A percentile compares a stretch with the other conserved stretches of the same genome.
phyloP scores from a whole-genome alignment of 768 basidiomycete genomes.

The Rhizopogon salebrosus region DNA sequence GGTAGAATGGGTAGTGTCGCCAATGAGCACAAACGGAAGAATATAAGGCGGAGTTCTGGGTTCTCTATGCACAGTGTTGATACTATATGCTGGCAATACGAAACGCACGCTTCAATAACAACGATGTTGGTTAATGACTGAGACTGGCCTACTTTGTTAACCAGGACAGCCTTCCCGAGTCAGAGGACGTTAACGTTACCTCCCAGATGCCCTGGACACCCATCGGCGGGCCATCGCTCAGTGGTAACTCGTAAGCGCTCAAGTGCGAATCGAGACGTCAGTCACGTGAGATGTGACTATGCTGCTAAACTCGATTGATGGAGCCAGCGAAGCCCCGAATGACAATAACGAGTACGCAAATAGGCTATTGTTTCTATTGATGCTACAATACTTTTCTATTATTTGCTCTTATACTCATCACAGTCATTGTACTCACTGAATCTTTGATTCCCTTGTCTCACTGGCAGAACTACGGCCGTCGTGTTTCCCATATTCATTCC shows the following conservation, averaged over 20 bases:
- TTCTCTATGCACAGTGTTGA: slow-evolving; percentile 30
- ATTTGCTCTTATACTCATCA: too few species aligned
- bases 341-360: too few species aligned
- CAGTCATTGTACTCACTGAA: too few species aligned
- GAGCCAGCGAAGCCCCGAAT: too few species aligned
- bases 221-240: too few species aligned
- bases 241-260: background rate
- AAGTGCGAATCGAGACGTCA: too few species aligned
- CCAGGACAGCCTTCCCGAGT: too few species aligned
- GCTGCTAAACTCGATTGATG: too few species aligned
- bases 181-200: slow-evolving; percentile 3
- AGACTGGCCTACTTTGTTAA: slow-evolving; percentile 32
- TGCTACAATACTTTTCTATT: too few species aligned
- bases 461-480: background rate
- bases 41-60: slow-evolving; percentile 37
- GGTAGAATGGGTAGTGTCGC: slow-evolving; percentile 34
- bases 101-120: slow-evolving; percentile 32
- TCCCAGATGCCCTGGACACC: slow-evolving; percentile 22
- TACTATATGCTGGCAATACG: slow-evolving; percentile 34
- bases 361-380: too few species aligned
- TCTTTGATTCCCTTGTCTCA: background rate
- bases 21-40: slow-evolving; percentile 35
- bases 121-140: slow-evolving; percentile 33
- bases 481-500: background rate
- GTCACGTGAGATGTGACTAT: too few species aligned